These are phyloP conservation scores for Hygrophila difformis DNA, from an alignment of 257 asterid species.

Conservation along the genomic window DNA sequence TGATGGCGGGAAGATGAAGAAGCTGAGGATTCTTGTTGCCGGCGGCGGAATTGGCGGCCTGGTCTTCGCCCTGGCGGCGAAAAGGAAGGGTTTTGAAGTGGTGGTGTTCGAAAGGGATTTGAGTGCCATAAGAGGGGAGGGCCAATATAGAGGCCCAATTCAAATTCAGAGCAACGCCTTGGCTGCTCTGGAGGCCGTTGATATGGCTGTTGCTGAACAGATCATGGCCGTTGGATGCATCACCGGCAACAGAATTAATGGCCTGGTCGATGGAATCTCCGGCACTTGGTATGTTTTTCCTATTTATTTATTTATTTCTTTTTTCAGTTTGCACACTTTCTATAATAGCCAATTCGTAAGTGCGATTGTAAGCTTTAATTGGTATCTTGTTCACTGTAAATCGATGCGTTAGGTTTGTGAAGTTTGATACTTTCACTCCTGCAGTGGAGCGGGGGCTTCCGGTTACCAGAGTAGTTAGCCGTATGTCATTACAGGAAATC, in stretches of 20 bases:
- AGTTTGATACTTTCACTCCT: constrained; percentile 97
- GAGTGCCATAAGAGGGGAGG: constrained; percentile 96
- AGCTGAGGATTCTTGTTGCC: constrained; percentile 70
- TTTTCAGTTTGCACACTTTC: neutral
- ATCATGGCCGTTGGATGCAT: constrained; percentile 72
- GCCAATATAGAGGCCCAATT: constrained; percentile 91
- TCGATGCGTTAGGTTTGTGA: constrained; percentile 60
- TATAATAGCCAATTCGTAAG: neutral
- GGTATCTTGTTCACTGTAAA: constrained; percentile 1
- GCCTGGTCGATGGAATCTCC: constrained; percentile 80
- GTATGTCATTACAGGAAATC: constrained; percentile 85
- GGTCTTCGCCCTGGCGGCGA: constrained; percentile 89
- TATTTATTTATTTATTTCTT: too few species aligned
- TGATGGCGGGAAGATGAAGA: too few species aligned
- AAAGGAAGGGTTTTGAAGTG: constrained; percentile 74
- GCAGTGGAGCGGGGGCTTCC: constrained; percentile 92
- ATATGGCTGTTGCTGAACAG: constrained; percentile 77
- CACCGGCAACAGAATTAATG: constrained; percentile 93
- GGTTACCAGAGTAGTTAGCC: constrained; percentile 83
- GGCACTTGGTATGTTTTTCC: constrained; percentile 80
- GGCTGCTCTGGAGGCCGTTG: constrained; percentile 94
- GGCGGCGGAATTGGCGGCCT: constrained; percentile 98
- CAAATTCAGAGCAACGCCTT: constrained; percentile 94
- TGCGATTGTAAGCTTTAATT: too few species aligned
- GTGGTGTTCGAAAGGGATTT: constrained; percentile 92